These are phyloP conservation scores for Paramecium bursaria DNA, from an alignment of 73 alveolate genomes.

Conservation along the genomic window DNA sequence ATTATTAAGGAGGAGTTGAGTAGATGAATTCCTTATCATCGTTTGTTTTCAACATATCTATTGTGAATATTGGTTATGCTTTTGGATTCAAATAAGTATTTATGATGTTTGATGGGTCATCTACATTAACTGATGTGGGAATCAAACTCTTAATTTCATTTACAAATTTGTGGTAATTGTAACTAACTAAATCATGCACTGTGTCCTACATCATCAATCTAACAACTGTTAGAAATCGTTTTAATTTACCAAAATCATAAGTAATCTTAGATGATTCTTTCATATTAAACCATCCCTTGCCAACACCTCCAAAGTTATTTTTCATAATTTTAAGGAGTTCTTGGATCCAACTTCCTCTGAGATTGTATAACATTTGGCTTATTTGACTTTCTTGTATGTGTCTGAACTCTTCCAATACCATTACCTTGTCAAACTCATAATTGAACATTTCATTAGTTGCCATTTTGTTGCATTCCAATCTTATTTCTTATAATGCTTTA, in stretches of 20 bases:
- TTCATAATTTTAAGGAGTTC: conserved; percentile 89
- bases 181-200: conserved; percentile 85
- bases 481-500: conserved; percentile 87
- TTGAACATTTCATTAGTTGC: conserved; percentile 85
- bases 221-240: conserved; percentile 94
- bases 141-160: conserved; percentile 86
- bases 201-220: conserved; percentile 98
- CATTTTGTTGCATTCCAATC: conserved; percentile 93
- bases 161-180: conserved; percentile 89
- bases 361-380: conserved; percentile 82
- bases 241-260: conserved; percentile 96
- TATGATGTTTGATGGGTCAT: conserved; percentile 83
- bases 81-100: conserved; percentile 79
- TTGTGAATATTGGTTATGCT: conserved; percentile 80
- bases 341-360: conserved; percentile 95
- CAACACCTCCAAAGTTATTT: conserved; percentile 91
- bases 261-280: conserved; percentile 97
- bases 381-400: conserved; percentile 90
- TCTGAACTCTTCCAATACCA: conserved; percentile 96
- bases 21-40: conserved; percentile 73
- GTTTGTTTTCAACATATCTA: conserved; percentile 81
- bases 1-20: conserved; percentile 92
- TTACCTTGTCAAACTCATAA: conserved; percentile 84
- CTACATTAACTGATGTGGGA: conserved; percentile 86
- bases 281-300: conserved; percentile 98